Base-by-base conservation (phyloP, 2,329 filamentous ascomycete genomes). In the Curvularia sp. region DNA sequence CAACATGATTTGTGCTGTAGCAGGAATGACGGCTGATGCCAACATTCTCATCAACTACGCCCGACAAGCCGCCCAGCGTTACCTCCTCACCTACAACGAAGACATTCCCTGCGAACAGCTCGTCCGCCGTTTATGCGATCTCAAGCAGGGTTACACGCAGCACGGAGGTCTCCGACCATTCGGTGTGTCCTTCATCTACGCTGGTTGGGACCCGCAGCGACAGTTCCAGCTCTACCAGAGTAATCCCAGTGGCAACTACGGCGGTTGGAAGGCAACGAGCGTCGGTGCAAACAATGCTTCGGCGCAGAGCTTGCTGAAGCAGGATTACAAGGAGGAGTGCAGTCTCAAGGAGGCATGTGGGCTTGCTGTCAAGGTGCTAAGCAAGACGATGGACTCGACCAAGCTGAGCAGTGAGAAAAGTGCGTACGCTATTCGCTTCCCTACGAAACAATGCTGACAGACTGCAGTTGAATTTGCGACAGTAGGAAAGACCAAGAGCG, bases 1-100 rank as follows among this genome's bases (percentile, higher is more conserved):
- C 83, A 99, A 99, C 85, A 99, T 99, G 96, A 98, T 99, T 81
- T 97, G 93, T 81, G 95, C 95, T 62, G 95, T 99, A 60, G 95
- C 95, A 72, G 95, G 95, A 77, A 98, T 99, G 94, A 99, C 93
- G 46, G 95, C 95, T 75, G 95, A 99, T 78, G 95, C 95, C 79
- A 99, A 99, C 84, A 99, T 99, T 80, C 92, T 99, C 78, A 99
- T 99, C 88, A 99, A 99, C 85, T 97, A 96, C 81, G 96, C 95
- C 78, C 93, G 95, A 72, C 92, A 97, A 86, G 91, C 92, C 73
- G 95, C 95, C 72, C 95, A 99, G 83, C 88, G 90, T 76, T 98
- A 99, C 82, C 94, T 99, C 78, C 88, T 97, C 68, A 99, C 94
- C 73, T 99, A 99, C 86, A 97, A 98, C 84, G 93, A 97, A 89